Percentiles rank a stretch among this genome's conserved stretches.
Conservation (phyloP, 179 eudicot genomes). For the Monotropa hypopitys region DNA sequence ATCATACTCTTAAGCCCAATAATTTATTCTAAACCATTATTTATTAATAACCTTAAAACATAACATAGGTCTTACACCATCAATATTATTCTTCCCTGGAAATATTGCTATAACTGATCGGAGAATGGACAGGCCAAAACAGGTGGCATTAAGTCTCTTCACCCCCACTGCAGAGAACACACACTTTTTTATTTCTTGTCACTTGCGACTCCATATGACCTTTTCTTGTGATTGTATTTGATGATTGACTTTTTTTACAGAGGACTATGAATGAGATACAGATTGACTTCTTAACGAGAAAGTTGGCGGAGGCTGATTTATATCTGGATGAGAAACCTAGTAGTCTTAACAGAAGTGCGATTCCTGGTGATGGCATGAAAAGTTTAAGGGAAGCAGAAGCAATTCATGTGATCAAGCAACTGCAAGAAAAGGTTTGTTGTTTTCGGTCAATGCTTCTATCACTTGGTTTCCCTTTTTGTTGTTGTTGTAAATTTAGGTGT, state of each 20-base stretch:
- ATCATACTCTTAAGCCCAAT: no score
- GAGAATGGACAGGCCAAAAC: neutral
- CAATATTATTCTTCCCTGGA: neutral
- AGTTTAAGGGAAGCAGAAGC: constrained; percentile 43
- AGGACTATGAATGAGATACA: constrained; percentile 54
- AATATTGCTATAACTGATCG: neutral
- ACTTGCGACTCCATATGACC: neutral
- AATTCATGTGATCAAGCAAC: constrained; percentile 47
- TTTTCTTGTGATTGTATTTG: neutral
- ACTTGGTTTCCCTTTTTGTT: neutral
- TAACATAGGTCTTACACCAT: no score
- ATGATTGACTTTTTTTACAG: constrained; percentile 23
- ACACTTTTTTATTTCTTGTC: neutral
- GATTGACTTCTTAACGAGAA: constrained; percentile 51
- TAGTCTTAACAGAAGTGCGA: constrained; percentile 14
- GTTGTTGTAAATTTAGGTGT: neutral
- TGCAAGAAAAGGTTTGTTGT: constrained; percentile 52
- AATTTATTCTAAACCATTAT: no score
- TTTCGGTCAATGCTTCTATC: neutral
- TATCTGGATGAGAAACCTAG: constrained; percentile 12
- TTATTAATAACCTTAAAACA: no score
- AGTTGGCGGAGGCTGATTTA: constrained; percentile 31
- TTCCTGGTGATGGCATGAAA: constrained; percentile 12
- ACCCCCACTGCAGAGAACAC: neutral
- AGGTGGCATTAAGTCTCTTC: neutral